phyloP scores from a whole-genome alignment of 23 red algal species.

The Gracilaria domingensis region DNA sequence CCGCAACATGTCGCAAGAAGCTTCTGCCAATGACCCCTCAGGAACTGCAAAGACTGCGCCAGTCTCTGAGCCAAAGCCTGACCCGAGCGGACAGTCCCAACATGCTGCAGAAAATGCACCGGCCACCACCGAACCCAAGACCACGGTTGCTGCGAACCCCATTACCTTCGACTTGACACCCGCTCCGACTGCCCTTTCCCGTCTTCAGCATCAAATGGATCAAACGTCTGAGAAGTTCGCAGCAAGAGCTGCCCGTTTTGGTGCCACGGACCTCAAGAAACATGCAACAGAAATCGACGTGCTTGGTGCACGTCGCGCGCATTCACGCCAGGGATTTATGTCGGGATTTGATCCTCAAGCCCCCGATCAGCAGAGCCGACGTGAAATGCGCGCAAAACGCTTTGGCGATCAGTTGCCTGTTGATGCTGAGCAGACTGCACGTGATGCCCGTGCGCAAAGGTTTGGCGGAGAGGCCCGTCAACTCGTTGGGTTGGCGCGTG shows the following conservation, averaged over 20 bases:
- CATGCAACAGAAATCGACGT: conserved; percentile 36
- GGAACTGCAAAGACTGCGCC: background rate
- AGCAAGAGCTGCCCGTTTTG: conserved; percentile 55
- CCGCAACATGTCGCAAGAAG: background rate
- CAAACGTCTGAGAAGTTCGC: conserved; percentile 29
- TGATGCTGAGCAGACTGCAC: conserved; percentile 15
- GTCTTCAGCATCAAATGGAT: background rate
- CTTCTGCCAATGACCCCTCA: background rate
- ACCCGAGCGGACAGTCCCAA: background rate
- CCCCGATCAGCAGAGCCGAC: conserved; percentile 9
- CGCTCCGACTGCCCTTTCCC: conserved; percentile 7
- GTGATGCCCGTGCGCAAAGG: background rate
- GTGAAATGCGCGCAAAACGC: conserved; percentile 19
- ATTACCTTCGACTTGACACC: conserved; percentile 19
- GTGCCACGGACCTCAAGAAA: conserved; percentile 9
- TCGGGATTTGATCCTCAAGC: conserved; percentile 59
- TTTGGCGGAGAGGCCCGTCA: conserved; percentile 18
- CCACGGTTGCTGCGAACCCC: background rate
- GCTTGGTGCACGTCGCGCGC: conserved; percentile 65
- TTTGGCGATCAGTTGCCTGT: conserved; percentile 40
- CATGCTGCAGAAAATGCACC: background rate
- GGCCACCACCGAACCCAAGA: background rate
- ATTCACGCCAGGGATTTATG: conserved; percentile 45
- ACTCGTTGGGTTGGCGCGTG: background rate
- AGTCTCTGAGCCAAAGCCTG: background rate